Evolutionary conservation across 164 flowering plant species (phyloP).

Genomic region (Vitis labrusca): DNA sequence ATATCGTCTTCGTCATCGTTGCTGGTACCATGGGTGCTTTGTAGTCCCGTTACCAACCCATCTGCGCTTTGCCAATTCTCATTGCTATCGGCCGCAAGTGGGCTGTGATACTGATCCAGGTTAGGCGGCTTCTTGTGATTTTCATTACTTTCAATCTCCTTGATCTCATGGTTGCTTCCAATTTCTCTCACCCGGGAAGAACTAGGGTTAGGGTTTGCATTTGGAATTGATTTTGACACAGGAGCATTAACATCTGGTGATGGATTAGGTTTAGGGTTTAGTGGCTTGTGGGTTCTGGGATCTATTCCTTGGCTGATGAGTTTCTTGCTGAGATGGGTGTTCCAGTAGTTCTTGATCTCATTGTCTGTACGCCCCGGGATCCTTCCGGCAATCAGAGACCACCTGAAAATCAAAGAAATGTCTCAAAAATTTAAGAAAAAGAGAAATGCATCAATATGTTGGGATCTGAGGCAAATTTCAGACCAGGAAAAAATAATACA

Average conservation of each 20-base stretch:
- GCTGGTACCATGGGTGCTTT: not conserved
- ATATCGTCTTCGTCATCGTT: conserved; percentile 5
- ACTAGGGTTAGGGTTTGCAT: conserved; percentile 3
- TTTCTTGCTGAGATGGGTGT: conserved; percentile 53
- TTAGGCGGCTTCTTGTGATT: not conserved
- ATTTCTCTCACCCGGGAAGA: not conserved
- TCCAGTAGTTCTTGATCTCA: conserved; percentile 62
- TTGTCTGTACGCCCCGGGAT: conserved; percentile 56
- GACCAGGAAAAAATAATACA: not conserved
- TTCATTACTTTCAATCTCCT: not conserved
- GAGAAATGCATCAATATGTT: not conserved
- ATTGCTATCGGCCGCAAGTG: not conserved
- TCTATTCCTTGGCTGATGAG: conserved; percentile 54
- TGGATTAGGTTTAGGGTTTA: conserved; percentile 12
- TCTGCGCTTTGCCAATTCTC: not conserved
- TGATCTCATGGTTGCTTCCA: no score
- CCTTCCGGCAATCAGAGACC: conserved; percentile 59
- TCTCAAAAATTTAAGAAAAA: not conserved
- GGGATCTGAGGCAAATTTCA: not conserved
- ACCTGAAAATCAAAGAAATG: conserved; percentile 19
- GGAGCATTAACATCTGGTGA: not conserved
- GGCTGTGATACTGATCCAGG: not conserved
- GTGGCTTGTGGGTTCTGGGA: conserved; percentile 50
- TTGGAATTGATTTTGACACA: not conserved
- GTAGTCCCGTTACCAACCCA: not conserved